These are phyloP conservation scores for Bocquillonia castaneifolia DNA, from an alignment of 441 rosid species.

Conservation along the genomic window DNA sequence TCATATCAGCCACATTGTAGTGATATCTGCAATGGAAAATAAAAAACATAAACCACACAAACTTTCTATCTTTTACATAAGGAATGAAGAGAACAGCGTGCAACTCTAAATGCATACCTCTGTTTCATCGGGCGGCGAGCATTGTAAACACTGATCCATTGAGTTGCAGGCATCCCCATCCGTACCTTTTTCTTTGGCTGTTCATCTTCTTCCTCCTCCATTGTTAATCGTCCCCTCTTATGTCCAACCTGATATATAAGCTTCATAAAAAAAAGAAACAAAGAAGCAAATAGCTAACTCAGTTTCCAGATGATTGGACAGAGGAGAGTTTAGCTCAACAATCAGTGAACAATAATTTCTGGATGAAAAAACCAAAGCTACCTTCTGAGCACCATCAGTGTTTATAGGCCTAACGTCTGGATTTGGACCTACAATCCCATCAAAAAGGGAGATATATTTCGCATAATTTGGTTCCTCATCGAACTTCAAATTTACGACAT, in stretches of 20 bases:
- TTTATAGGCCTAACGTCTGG: constrained; percentile 86
- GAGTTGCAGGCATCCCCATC: constrained; percentile 95
- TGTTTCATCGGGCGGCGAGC: constrained; percentile 95
- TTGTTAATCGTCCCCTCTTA: constrained; percentile 80
- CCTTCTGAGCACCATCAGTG: constrained; percentile 97
- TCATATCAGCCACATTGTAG: constrained; percentile 75
- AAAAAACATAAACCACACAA: constrained; percentile 23
- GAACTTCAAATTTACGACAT: constrained; percentile 82
- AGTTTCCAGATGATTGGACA: constrained; percentile 1
- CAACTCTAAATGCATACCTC: constrained; percentile 40
- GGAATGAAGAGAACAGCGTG: constrained; percentile 12
- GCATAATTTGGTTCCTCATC: constrained; percentile 96
- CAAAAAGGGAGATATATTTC: constrained; percentile 79
- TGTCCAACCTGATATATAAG: constrained; percentile 85
- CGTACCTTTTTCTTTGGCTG: constrained; percentile 88
- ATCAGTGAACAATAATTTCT: constrained; percentile 10
- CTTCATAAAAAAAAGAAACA: constrained; percentile 41
- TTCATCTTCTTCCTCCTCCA: constrained; percentile 85
- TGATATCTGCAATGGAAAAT: constrained; percentile 56
- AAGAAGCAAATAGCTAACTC: constrained; percentile 18
- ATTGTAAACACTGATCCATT: constrained; percentile 91
- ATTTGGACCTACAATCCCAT: constrained; percentile 76
- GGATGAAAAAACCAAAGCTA: constrained; percentile 27
- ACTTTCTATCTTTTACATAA: neutral
- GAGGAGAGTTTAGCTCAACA: neutral